Base-by-base conservation (phyloP, 1,284 basidiomycete species). In the Fomes fomentarius region DNA sequence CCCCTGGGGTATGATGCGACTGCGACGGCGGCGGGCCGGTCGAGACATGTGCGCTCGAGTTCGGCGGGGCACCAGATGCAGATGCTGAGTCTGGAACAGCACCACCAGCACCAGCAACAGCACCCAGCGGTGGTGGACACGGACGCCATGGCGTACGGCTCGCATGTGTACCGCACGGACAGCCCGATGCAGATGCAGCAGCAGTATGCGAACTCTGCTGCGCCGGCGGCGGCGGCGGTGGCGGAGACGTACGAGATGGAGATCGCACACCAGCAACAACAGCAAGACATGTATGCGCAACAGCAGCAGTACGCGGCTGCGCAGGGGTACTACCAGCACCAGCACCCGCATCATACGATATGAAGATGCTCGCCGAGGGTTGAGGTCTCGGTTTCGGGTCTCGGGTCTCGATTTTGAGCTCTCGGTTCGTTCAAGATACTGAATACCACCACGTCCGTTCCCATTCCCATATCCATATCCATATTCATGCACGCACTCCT, bases 1-100 rank as follows among this genome's bases (percentile, higher is more conserved):
- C 76, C 78, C 9, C 70, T 84, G n/a, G 70, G 65, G 22, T 70
- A 71, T 42, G 64, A 62, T 30, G 44, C 4, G 5, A 14, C 2
- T 14, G 17, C 2, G 21, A 10, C 12, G 22, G 21, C 12, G 17
- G 24, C 9, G 50, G 47, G 24, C 55, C 44, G 50, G 47, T 40
- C 25, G 38, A 33, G 40, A 22, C 44, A 46, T 25, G 42, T 51
- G 52, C 55, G 52, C 55, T 69, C 68, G 50, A 63, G 64, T 58
- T 65, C 67, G 57, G 62, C 65, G 48, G 63, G 69, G 24, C 58
- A 63, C 47, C 15, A 17, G 5, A 52, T 69, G 49, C 69, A 69
- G 47, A 69, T 70, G 68, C 57, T 70, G 44, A 56, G 54, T 31
- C 51, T 70, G 41, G 67, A 68, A 45, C 59, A 58, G 38, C 49